phyloP scores from a whole-genome alignment of 129 eudicot genomes.

The Pulicaria dysenterica region DNA sequence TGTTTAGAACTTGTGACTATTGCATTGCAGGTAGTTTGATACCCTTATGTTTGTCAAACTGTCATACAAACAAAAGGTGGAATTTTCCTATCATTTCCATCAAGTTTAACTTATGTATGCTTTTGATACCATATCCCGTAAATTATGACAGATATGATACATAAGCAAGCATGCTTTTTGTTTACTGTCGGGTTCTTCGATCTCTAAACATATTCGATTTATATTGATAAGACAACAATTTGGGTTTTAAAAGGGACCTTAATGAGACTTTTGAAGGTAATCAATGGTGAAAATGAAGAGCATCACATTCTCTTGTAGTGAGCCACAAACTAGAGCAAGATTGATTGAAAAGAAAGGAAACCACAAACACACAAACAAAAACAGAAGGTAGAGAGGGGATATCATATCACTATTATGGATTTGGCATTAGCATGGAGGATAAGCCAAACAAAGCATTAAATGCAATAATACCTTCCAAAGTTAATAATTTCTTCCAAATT shows the following conservation, averaged over 20 bases:
- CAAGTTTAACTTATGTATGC: too few relatives aligned
- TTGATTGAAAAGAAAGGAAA: slow-evolving; percentile 41
- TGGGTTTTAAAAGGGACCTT: slow-evolving; percentile 5
- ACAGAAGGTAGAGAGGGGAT: slow-evolving; percentile 18
- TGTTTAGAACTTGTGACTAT: background rate
- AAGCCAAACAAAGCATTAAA: slow-evolving; percentile 33
- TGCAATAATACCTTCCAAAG: slow-evolving; percentile 12
- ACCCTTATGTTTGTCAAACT: background rate
- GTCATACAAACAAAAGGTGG: too few relatives aligned
- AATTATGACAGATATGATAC: too few relatives aligned
- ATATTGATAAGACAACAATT: slow-evolving; percentile 17
- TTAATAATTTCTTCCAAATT: background rate
- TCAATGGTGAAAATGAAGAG: slow-evolving; percentile 30
- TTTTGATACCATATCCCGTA: too few relatives aligned
- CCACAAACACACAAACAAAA: slow-evolving; percentile 36
- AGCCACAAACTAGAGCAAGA: slow-evolving; percentile 31
- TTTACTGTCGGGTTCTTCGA: background rate
- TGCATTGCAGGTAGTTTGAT: background rate
- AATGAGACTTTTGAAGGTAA: slow-evolving; percentile 8
- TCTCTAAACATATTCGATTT: slow-evolving; percentile 3
- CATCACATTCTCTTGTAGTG: slow-evolving; percentile 32
- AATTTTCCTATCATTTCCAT: too few relatives aligned
- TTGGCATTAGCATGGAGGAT: slow-evolving; percentile 15
- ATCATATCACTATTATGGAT: slow-evolving; percentile 23
- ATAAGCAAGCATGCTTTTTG: too few relatives aligned